Base-by-base conservation (phyloP, 1,284 basidiomycete genomes). In the Flammula alnicola region DNA sequence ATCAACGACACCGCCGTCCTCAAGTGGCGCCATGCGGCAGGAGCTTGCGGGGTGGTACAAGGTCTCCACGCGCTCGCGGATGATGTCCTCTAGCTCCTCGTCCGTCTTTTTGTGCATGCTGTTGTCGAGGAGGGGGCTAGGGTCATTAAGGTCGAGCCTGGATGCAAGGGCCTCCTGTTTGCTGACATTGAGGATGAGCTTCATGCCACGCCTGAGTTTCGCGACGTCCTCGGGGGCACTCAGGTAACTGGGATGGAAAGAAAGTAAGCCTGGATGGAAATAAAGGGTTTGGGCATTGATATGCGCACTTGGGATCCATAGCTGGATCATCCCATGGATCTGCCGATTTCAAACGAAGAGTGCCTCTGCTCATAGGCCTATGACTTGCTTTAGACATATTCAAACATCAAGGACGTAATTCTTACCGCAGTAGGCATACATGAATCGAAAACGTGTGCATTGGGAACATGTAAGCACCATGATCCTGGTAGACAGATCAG, bases 181-280 rank as follows among this genome's bases (percentile, higher is more conserved):
- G 4, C 76, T 73, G 43, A 86, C 75, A 44, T 73, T 77, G 50
- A 77, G 60, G 33, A 79, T 67, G 20, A 81, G 64, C 31, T 76
- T 77, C 32, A 81, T 62, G 7, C 80, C 83, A 17, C 85, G 81
- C 20, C 79, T 62, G 44, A 88, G 67, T 33, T 71, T 76, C 39
- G 75, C 70, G 20, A 84, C 52, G 58, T 89, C 86, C 49, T 84
- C 78, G 16, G 72, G 59, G 5, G 75, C 74, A 17, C 77, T 67
- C 26, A 87, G 67, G 58, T 88, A 88, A 48, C 85, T 87, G 40
- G 9, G n/a, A n/a, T n/a, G n/a, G n/a, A n/a, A n/a, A n/a, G n/a
- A n/a, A n/a, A n/a, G n/a, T n/a, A n/a, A n/a, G n/a, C n/a, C n/a
- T n/a, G n/a, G n/a, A n/a, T n/a, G n/a, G n/a, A n/a, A n/a, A n/a